These are phyloP conservation scores for Paraglomus brasilianum DNA, from an alignment of 192 early-diverging fungal species.

Conservation along the genomic window DNA sequence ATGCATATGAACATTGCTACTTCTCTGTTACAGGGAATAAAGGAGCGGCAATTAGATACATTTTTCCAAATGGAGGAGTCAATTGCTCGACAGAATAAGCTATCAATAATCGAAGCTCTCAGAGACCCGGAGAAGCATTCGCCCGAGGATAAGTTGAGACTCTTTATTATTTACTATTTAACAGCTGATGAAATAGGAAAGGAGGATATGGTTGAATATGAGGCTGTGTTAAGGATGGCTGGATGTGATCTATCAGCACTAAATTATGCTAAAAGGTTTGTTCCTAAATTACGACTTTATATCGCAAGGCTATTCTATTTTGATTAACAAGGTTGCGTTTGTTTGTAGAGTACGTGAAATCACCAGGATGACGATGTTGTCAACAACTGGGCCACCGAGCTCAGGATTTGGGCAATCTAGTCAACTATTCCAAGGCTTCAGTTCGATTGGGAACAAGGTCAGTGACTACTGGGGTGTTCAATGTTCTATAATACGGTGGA, in stretches of 20 bases:
- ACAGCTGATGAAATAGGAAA: slow-evolving; percentile 69
- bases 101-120: slow-evolving; percentile 77
- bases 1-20: slow-evolving; percentile 99
- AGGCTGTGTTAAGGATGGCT: slow-evolving; percentile 69
- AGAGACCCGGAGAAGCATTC: slow-evolving; percentile 78
- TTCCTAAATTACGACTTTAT: background rate
- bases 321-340: background rate
- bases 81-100: slow-evolving; percentile 76
- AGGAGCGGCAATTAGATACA: slow-evolving; percentile 89
- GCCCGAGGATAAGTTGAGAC: slow-evolving; percentile 84
- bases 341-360: slow-evolving; percentile 52
- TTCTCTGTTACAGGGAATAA: slow-evolving; percentile 80
- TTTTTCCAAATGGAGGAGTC: slow-evolving; percentile 94
- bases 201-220: slow-evolving; percentile 83
- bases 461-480: background rate
- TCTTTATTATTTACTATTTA: slow-evolving; percentile 88
- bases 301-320: background rate
- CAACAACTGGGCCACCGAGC: slow-evolving; percentile 42
- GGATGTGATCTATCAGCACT: slow-evolving; percentile 76
- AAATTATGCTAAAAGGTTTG: slow-evolving; percentile 79
- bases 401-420: slow-evolving; percentile 49
- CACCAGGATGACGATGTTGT: slow-evolving; percentile 60
- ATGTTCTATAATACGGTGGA: background rate
- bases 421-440: slow-evolving; percentile 60
- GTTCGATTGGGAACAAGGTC: slow-evolving; percentile 72